A percentile compares a stretch with the other conserved stretches of the same genome.
Conservation (phyloP, 495 filamentous ascomycete species). For the Diplogelasinospora grovesii region DNA sequence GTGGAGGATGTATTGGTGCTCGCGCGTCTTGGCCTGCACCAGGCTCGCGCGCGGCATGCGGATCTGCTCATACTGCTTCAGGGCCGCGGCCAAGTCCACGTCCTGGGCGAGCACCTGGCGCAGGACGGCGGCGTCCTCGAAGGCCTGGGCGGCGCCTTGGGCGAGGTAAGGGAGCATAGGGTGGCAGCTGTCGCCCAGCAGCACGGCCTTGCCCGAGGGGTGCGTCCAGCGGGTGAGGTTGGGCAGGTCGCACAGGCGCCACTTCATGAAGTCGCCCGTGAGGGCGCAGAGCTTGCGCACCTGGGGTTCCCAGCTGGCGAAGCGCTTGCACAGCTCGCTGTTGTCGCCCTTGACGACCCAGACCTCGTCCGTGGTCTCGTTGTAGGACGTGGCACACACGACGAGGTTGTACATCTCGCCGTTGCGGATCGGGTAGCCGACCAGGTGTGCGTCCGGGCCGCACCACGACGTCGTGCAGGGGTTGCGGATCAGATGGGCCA, state of each 20-base stretch:
- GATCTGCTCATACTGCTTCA: constrained; percentile 3
- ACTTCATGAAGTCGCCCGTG: constrained; percentile 5
- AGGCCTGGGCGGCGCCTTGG: constrained; percentile 6
- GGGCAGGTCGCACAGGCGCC: constrained; percentile 7
- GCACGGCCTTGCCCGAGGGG: constrained; percentile 2
- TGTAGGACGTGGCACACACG: not conserved
- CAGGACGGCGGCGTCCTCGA: constrained; percentile 11
- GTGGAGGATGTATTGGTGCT: constrained; percentile 4
- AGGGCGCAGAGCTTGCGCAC: constrained; percentile 3
- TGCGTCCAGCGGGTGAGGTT: constrained; percentile 4
- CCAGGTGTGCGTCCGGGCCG: constrained; percentile 6
- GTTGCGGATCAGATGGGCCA: constrained; percentile 4
- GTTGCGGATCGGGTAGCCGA: constrained; percentile 4
- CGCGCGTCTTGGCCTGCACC: not conserved
- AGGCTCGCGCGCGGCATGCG: constrained; percentile 4
- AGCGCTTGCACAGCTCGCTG: not conserved
- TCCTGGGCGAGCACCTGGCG: not conserved
- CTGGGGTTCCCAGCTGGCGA: constrained; percentile 6
- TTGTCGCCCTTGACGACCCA: not conserved
- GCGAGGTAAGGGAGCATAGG: constrained; percentile 11
- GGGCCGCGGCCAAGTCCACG: constrained; percentile 4
- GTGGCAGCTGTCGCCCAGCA: constrained; percentile 14
- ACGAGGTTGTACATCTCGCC: constrained; percentile 7
- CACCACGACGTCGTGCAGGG: constrained; percentile 6
- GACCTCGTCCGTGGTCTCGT: constrained; percentile 4